phyloP scores from a whole-genome alignment of 345 rosid genomes.

The Pugionium cornutum region DNA sequence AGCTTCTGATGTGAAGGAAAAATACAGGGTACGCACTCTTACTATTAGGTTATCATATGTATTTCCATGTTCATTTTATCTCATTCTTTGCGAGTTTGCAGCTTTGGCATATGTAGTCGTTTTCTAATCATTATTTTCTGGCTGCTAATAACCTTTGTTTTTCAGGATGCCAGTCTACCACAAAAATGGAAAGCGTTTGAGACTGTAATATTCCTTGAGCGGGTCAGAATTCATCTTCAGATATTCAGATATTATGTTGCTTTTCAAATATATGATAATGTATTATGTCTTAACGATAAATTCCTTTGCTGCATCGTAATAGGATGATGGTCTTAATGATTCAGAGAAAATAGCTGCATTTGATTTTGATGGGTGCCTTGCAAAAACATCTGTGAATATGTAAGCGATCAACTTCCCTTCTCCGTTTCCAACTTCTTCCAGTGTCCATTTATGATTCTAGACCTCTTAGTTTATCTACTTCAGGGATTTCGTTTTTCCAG shows the following conservation, averaged over 20 bases:
- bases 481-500: background rate
- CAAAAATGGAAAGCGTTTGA: constrained; percentile 96
- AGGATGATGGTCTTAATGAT: constrained; percentile 82
- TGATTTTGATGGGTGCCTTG: constrained; percentile 98
- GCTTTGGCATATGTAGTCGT: constrained; percentile 19
- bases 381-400: constrained; percentile 79
- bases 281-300: background rate
- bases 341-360: constrained; percentile 91
- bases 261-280: constrained; percentile 6
- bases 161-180: constrained; percentile 64
- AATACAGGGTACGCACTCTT: constrained; percentile 59
- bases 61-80: background rate
- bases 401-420: constrained; percentile 31
- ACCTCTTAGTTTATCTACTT: background rate
- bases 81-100: constrained; percentile 14
- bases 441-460: background rate
- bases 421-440: constrained; percentile 1
- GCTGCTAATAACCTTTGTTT: constrained; percentile 15
- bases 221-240: constrained; percentile 48
- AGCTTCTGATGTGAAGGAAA: constrained; percentile 61
- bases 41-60: background rate
- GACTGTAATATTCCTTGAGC: constrained; percentile 81
- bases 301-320: constrained; percentile 12
- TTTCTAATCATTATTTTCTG: constrained; percentile 17
- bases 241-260: background rate